A percentile compares a stretch with the other conserved stretches of the same genome.
Evolutionary conservation across 2,329 filamentous ascomycete species (phyloP).

Genomic region (Cladophialophora carrionii): DNA sequence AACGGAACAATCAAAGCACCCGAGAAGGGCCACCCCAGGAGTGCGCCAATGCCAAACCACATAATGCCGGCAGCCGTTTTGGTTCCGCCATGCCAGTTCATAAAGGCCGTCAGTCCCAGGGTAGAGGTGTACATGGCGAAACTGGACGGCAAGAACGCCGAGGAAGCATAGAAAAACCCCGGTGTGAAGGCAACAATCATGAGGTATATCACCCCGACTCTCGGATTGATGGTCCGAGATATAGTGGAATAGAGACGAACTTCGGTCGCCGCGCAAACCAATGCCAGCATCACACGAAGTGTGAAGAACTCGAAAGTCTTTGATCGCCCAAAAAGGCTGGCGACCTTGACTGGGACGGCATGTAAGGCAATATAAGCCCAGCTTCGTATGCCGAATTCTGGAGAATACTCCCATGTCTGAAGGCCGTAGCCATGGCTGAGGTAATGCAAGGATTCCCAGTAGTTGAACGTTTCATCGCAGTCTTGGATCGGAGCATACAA

Average conservation of each 20-base stretch:
- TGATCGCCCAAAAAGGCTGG: conserved; percentile 57
- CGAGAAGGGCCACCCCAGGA: conserved; percentile 94
- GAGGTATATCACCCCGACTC: conserved; percentile 83
- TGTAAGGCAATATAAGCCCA: conserved; percentile 89
- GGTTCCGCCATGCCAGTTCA: conserved; percentile 81
- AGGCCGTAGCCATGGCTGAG: conserved; percentile 88
- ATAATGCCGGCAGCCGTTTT: conserved; percentile 82
- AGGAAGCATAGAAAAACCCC: conserved; percentile 90
- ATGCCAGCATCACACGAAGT: conserved; percentile 73
- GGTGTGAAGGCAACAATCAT: conserved; percentile 76
- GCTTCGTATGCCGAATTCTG: conserved; percentile 89
- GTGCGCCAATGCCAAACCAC: conserved; percentile 84
- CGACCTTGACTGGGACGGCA: conserved; percentile 69
- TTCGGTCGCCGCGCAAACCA: conserved; percentile 79
- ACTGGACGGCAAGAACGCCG: conserved; percentile 85
- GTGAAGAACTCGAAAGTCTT: conserved; percentile 79
- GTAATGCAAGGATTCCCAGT: conserved; percentile 97
- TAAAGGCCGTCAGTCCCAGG: conserved; percentile 82
- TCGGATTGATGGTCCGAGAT: conserved; percentile 73
- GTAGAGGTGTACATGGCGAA: conserved; percentile 96
- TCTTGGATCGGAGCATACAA: conserved; percentile 90
- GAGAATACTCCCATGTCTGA: conserved; percentile 98
- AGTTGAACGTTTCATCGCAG: conserved; percentile 98
- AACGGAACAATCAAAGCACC: conserved; percentile 80
- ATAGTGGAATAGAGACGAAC: conserved; percentile 79